Evolutionary conservation across 1,284 basidiomycete genomes (phyloP), one percentile per base, ranked within the genome.

Genomic region (Agroathelia rolfsii): DNA sequence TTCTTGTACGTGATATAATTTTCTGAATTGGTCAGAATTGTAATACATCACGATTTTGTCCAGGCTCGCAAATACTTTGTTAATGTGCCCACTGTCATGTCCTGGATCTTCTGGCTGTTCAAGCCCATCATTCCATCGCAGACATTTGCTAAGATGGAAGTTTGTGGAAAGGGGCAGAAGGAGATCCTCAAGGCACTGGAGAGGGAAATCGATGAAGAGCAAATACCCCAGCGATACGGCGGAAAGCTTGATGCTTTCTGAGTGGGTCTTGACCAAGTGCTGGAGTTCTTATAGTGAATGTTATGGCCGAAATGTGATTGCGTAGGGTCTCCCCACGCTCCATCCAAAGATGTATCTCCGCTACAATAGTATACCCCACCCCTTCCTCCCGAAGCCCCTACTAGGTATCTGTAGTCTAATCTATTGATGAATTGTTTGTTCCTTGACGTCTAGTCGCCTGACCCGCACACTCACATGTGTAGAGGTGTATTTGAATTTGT

Each of bases 31-130:
- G 9, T 17, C 27, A 29, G 33, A 27, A 9, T 13, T 5, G 10
- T 13, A 6, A 19, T 31, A 21, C 30, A 30, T 23, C 16, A 12
- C n/a, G 13, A 17, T 30, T 14, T 28, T 22, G 11, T 13, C n/a
- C 42, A 82, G 77, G 66, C 69, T 41, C 67, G 67, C 49, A 86
- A 86, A 50, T 82, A 76, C 58, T 85, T 86, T 48, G 64, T 86
- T 46, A 83, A 83, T 45, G 79, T 86, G 10, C 82, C 83, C 0
- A 67, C 69, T 2, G 49, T 80, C 38, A 61, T 84, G 43, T 69
- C 72, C 21, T 86, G 81, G 81, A 66, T 86, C 38, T 86, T 83
- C 59, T 84, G 79, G 80, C 46, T 73, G n/a, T 84, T 85, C 63
- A 85, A 78, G 50, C 66, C 81, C 0, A 49, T 86, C 41, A 51